Conservation (phyloP, 495 filamentous ascomycete genomes). For the Annulohypoxylon maeteangense region DNA sequence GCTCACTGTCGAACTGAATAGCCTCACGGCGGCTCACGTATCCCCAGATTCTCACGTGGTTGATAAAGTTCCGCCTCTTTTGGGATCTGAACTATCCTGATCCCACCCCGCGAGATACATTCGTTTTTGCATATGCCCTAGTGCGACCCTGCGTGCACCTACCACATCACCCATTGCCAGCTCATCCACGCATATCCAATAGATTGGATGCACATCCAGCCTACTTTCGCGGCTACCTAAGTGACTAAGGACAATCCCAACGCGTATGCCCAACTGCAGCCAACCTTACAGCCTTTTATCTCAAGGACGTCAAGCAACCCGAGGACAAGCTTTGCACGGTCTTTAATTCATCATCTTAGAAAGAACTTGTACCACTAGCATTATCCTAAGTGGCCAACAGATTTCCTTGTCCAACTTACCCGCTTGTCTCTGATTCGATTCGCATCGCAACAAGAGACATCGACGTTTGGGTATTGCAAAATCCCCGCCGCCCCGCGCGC, state of each 20-base stretch:
- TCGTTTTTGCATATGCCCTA: conserved; percentile 69
- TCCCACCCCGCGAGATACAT: conserved; percentile 63
- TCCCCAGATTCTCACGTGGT: conserved; percentile 59
- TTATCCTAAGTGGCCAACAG: conserved; percentile 37
- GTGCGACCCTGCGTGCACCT: conserved; percentile 63
- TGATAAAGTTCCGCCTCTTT: conserved; percentile 48
- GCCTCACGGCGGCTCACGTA: conserved; percentile 47
- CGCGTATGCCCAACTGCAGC: conserved; percentile 55
- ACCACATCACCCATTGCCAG: conserved; percentile 65
- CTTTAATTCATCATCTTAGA: conserved; percentile 45
- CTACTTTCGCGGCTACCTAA: conserved; percentile 61
- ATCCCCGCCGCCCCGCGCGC: conserved; percentile 47
- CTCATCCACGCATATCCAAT: conserved; percentile 68
- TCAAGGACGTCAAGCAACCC: conserved; percentile 43
- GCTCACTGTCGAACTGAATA: conserved; percentile 41
- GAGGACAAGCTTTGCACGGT: conserved; percentile 43
- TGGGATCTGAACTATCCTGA: conserved; percentile 57
- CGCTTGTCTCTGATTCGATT: conserved; percentile 46
- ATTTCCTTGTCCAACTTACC: conserved; percentile 37
- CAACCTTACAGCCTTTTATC: conserved; percentile 50
- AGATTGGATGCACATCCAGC: conserved; percentile 65
- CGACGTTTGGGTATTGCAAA: conserved; percentile 42
- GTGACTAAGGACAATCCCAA: conserved; percentile 56
- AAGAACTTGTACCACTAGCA: conserved; percentile 38
- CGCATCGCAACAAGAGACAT: conserved; percentile 40